phyloP scores from a whole-genome alignment of 192 early-diverging fungal species.

The Umbelopsis ramanniana region DNA sequence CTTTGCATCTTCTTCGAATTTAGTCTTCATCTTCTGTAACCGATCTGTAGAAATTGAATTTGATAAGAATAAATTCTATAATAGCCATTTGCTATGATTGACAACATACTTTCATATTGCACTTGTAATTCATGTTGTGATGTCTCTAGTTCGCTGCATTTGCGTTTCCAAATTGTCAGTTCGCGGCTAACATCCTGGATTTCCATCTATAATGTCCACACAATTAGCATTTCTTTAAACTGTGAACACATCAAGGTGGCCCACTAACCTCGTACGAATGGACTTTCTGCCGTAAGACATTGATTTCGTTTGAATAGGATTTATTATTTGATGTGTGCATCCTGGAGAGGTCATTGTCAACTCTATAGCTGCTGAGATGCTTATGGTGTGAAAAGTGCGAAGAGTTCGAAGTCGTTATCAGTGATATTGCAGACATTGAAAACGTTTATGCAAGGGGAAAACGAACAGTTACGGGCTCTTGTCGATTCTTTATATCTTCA shows the following conservation, averaged over 20 bases:
- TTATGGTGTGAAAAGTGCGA: conserved; percentile 9
- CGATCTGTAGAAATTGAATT: not conserved
- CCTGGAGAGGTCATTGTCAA: conserved; percentile 12
- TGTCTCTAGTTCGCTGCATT: conserved; percentile 4
- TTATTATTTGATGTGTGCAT: not conserved
- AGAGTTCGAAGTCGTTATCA: not conserved
- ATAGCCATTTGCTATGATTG: not conserved
- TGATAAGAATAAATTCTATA: not conserved
- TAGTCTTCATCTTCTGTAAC: conserved; percentile 4
- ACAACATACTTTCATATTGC: conserved; percentile 10
- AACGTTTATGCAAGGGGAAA: not conserved
- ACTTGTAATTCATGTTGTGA: not conserved
- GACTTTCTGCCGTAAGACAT: not conserved
- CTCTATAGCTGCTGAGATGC: not conserved
- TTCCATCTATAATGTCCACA: not conserved
- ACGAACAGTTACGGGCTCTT: not conserved
- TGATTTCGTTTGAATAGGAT: not conserved
- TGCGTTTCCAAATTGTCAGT: not conserved
- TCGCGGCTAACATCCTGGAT: not conserved
- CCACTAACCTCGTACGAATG: not conserved
- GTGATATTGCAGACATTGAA: conserved; percentile 3
- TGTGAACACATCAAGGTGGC: too few species aligned
- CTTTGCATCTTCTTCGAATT: conserved; percentile 20
- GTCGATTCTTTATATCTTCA: not conserved
- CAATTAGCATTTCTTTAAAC: not conserved